Evolutionary conservation across 768 basidiomycete genomes (phyloP).

Genomic region (Mycena kentingensis): DNA sequence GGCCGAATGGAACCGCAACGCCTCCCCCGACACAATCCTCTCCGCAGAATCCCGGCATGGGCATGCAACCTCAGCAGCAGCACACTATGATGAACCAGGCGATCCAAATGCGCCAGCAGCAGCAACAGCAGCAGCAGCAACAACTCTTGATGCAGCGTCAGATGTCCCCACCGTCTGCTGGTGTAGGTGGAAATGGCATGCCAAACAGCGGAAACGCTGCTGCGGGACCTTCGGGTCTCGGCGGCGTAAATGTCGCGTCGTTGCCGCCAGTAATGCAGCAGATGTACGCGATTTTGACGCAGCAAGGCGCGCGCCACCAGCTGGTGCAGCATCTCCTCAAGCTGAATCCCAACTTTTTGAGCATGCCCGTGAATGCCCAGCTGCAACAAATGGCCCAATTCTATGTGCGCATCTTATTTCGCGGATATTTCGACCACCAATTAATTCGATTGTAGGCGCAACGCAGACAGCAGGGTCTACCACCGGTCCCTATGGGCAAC

Average conservation of each 20-base stretch:
- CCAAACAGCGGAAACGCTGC: constrained; percentile 20
- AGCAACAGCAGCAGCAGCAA: constrained; percentile 31
- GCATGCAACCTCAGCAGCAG: constrained; percentile 11
- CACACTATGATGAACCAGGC: constrained; percentile 36
- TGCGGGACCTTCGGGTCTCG: constrained; percentile 25
- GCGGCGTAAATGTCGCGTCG: constrained; percentile 7
- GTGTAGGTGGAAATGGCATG: constrained; percentile 11
- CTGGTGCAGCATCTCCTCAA: constrained; percentile 57
- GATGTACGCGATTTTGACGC: constrained; percentile 51
- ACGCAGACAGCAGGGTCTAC: constrained; percentile 27
- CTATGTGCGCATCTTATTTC: constrained; percentile 44
- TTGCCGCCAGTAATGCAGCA: constrained; percentile 43
- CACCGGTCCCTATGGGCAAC: constrained; percentile 29
- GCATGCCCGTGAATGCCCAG: constrained; percentile 54
- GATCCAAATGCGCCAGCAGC: constrained; percentile 40
- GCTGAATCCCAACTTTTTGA: constrained; percentile 54
- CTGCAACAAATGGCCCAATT: constrained; percentile 57
- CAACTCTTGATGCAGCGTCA: no score
- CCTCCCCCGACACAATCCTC: neutral
- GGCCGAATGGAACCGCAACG: neutral
- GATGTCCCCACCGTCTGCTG: constrained; percentile 44
- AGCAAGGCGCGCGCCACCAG: constrained; percentile 52
- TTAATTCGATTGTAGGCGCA: constrained; percentile 12
- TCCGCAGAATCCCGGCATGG: constrained; percentile 14
- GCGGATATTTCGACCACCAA: neutral